A percentile compares a stretch with the other conserved stretches of the same genome.
phyloP scores from a whole-genome alignment of 257 asterid species.

The Marsdenia floribunda region DNA sequence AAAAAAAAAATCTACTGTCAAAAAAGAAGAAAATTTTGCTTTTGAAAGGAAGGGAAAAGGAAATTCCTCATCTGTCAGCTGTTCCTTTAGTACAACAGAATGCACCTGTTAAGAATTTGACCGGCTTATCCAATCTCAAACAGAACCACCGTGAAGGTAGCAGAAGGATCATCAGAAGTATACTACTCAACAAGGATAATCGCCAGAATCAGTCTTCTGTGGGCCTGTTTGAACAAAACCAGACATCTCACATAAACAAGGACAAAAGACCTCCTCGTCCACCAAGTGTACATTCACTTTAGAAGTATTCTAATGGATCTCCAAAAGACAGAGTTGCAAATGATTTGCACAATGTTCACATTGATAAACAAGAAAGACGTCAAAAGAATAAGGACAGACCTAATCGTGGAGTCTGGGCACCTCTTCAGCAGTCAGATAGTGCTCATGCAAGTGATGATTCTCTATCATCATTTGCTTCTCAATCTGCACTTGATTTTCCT shows the following conservation, averaged over 20 bases:
- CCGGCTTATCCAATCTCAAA: conserved; percentile 28
- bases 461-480: conserved; percentile 54
- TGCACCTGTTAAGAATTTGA: conserved; percentile 39
- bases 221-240: conserved; percentile 47
- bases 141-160: conserved; percentile 72
- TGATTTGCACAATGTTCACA: conserved; percentile 34
- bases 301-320: conserved; percentile 45
- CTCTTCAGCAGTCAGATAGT: conserved; percentile 72
- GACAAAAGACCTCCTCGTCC: conserved; percentile 81
- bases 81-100: conserved; percentile 38
- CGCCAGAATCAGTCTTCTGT: conserved; percentile 45
- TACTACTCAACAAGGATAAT: conserved; percentile 59
- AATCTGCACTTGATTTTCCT: conserved; percentile 42
- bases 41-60: no score
- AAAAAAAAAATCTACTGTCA: conserved; percentile 10
- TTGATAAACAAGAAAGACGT: conserved; percentile 60
- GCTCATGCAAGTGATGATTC: conserved; percentile 64
- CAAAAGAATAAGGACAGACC: conserved; percentile 80
- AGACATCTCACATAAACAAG: conserved; percentile 31
- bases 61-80: no score
- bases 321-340: conserved; percentile 46
- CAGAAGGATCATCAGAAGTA: conserved; percentile 76
- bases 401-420: conserved; percentile 93
- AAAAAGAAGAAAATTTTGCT: no score
- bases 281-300: conserved; percentile 46